Conservation (phyloP, 2,329 filamentous ascomycete genomes). For the Eurotiales sp. region DNA sequence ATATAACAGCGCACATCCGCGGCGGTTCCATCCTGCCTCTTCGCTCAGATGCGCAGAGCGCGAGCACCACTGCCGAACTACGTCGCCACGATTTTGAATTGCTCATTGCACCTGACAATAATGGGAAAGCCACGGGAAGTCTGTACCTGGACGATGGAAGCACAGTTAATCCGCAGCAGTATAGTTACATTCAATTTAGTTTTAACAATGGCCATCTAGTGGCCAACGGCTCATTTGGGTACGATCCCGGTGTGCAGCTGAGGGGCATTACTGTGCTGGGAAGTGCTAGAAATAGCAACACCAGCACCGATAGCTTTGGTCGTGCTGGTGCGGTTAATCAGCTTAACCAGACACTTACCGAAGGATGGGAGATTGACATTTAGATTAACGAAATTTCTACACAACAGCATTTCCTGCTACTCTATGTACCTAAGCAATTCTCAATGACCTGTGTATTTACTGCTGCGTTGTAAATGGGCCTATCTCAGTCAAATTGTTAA, state of each 20-base stretch:
- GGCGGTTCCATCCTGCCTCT: conserved; percentile 59
- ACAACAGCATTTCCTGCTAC: no score
- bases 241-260: conserved; percentile 24
- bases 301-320: conserved; percentile 1
- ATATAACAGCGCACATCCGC: conserved; percentile 61
- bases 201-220: conserved; percentile 49
- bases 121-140: conserved; percentile 62
- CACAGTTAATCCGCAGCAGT: conserved; percentile 59
- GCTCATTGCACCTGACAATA: conserved; percentile 60
- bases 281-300: conserved; percentile 25
- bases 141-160: conserved; percentile 78
- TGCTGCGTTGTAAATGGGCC: conserved; percentile 9
- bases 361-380: neutral
- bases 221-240: conserved; percentile 28
- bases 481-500: conserved; percentile 6
- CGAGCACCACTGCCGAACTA: conserved; percentile 59
- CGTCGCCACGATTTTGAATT: conserved; percentile 65
- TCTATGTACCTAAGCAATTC: no score
- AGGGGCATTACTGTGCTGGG: conserved; percentile 32
- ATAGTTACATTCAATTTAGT: conserved; percentile 50
- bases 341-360: conserved; percentile 1
- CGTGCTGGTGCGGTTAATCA: neutral
- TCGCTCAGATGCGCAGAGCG: conserved; percentile 41
- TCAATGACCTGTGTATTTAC: no score
- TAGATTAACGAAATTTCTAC: no score